Evolutionary conservation across 306 rosid species (phyloP).

Genomic region (Lagenaria siceraria): DNA sequence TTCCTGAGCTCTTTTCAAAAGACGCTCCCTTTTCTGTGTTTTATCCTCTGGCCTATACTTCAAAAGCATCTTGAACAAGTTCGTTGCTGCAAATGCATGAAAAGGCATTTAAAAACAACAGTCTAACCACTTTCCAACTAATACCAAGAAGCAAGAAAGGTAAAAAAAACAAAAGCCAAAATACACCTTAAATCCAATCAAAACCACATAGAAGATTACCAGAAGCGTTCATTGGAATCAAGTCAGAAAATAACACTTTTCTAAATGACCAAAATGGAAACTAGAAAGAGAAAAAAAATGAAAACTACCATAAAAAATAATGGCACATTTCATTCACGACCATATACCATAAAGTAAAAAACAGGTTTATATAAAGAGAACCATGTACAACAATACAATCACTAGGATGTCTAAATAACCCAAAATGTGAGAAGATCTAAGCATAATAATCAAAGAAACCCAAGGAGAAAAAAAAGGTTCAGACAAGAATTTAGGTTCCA

Average conservation of each 20-base stretch:
- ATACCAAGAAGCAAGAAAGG: neutral
- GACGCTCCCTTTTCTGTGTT: constrained; percentile 60
- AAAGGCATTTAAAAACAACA: neutral
- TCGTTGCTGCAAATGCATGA: constrained; percentile 35
- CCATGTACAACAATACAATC: neutral
- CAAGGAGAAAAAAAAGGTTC: neutral
- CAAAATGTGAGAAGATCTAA: neutral
- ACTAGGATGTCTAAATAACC: neutral
- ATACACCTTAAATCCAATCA: neutral
- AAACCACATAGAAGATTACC: neutral
- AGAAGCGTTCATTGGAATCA: neutral
- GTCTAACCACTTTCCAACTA: neutral
- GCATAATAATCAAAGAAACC: neutral
- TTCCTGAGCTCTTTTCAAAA: constrained; percentile 57
- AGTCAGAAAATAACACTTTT: neutral
- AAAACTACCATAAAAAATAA: neutral
- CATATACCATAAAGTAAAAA: neutral
- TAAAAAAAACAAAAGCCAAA: neutral
- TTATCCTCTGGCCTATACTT: constrained; percentile 77
- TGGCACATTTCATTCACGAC: neutral
- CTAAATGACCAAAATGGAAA: neutral
- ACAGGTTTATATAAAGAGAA: neutral
- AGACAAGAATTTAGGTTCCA: neutral
- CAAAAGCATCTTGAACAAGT: constrained; percentile 55
- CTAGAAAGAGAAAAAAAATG: no score